Evolutionary conservation across 192 early-diverging fungal species (phyloP).

Genomic region (Entophlyctis luteolus): DNA sequence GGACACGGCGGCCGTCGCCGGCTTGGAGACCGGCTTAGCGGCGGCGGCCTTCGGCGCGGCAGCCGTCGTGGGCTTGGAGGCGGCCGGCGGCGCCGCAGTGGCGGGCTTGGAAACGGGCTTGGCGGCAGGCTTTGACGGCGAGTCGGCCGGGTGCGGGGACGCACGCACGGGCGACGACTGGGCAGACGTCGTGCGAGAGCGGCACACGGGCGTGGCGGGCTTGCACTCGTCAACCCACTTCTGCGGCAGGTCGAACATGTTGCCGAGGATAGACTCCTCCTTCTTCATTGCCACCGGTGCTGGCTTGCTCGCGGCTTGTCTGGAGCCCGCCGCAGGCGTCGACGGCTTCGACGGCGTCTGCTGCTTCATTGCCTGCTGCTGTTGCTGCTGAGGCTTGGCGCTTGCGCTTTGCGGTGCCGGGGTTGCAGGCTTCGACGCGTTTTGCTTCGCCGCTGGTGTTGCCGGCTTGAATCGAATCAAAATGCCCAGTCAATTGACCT

Average conservation of each 20-base stretch:
- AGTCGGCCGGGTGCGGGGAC: neutral
- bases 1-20: neutral
- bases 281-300: neutral
- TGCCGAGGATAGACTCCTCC: slow-evolving; percentile 8
- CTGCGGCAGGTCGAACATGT: slow-evolving; percentile 16
- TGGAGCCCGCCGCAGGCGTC: neutral
- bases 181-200: neutral
- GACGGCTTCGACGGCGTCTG: no score
- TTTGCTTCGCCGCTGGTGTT: neutral
- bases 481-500: no score
- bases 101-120: neutral
- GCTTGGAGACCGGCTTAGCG: neutral
- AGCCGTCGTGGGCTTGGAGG: neutral
- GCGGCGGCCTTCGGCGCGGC: neutral
- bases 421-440: slow-evolving; percentile 9
- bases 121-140: neutral
- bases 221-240: slow-evolving; percentile 4
- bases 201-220: neutral
- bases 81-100: neutral
- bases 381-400: neutral
- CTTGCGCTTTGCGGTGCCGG: neutral
- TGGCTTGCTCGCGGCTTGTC: neutral
- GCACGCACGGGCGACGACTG: neutral
- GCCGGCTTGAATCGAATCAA: neutral
- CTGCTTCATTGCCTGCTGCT: no score